These are phyloP conservation scores for Nectriaceae sp. DNA, from an alignment of 2,329 filamentous ascomycete species.

Conservation along the genomic window DNA sequence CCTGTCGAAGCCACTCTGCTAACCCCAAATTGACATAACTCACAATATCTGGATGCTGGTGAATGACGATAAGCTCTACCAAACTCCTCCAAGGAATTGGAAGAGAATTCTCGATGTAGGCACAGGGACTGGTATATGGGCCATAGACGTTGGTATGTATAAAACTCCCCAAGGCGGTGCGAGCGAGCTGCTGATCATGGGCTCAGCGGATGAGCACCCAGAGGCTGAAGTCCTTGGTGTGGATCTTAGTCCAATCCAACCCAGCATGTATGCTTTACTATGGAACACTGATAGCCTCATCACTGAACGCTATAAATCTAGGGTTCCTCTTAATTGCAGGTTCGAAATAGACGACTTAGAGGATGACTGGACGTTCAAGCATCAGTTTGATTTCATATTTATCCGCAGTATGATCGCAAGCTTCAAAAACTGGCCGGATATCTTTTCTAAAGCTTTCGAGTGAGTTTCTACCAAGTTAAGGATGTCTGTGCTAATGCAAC, in stretches of 20 bases:
- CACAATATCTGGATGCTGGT: too few species aligned
- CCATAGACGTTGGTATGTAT: conserved; percentile 1
- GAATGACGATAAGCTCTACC: neutral
- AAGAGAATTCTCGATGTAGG: neutral
- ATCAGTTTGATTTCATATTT: conserved; percentile 30
- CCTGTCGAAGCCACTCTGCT: too few species aligned
- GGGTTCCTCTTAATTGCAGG: conserved; percentile 24
- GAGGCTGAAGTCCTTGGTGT: conserved; percentile 19
- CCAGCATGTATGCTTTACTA: conserved; percentile 6
- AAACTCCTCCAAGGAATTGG: neutral
- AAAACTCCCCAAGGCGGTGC: neutral
- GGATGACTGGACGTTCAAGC: conserved; percentile 24
- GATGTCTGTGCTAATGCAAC: neutral
- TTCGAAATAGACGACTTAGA: conserved; percentile 31
- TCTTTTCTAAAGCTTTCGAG: conserved; percentile 24
- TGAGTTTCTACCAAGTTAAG: too few species aligned
- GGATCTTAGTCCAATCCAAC: conserved; percentile 26
- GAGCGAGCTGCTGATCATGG: conserved; percentile 6
- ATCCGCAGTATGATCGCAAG: conserved; percentile 24
- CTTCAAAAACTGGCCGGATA: conserved; percentile 20
- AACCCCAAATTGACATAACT: too few species aligned
- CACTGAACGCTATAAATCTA: too few species aligned
- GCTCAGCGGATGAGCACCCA: conserved; percentile 26
- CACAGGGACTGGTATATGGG: neutral
- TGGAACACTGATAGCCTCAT: too few species aligned